Conservation (phyloP, 805 yeast genomes). For the Lachancea kluyveri region DNA sequence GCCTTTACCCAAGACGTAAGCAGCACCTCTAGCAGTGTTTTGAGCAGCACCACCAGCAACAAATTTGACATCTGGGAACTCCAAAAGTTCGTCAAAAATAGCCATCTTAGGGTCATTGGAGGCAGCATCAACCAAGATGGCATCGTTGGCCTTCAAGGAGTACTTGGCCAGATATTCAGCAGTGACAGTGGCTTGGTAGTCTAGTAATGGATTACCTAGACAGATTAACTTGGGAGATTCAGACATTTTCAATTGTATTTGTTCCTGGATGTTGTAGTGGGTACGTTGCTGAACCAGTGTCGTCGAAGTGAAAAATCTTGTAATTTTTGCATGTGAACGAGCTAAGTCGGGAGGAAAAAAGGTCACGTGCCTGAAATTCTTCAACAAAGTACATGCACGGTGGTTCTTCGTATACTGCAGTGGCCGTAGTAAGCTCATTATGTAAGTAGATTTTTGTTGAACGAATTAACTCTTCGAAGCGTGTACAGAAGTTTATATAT, state of each 20-base stretch:
- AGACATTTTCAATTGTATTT: constrained; percentile 1
- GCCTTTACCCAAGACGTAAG: constrained; percentile 72
- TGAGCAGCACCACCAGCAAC: constrained; percentile 99
- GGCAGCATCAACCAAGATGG: constrained; percentile 54
- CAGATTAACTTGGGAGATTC: constrained; percentile 46
- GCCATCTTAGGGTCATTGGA: constrained; percentile 80
- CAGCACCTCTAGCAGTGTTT: constrained; percentile 98
- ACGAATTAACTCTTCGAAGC: too few relatives aligned
- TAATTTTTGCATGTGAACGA: too few relatives aligned
- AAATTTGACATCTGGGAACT: constrained; percentile 51
- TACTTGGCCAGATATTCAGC: constrained; percentile 70
- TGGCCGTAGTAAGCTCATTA: too few relatives aligned
- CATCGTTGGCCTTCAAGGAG: constrained; percentile 84
- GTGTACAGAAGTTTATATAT: too few relatives aligned
- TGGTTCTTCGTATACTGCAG: too few relatives aligned
- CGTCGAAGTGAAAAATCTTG: too few relatives aligned
- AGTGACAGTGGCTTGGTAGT: constrained; percentile 73
- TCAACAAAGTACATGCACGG: too few relatives aligned
- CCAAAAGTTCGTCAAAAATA: constrained; percentile 73
- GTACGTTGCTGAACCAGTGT: too few relatives aligned
- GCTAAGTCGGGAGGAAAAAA: too few relatives aligned
- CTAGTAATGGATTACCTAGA: constrained; percentile 90
- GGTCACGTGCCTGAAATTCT: too few relatives aligned
- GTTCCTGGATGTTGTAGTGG: too few relatives aligned
- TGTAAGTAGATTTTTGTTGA: too few relatives aligned